Percentiles rank a stretch among this genome's conserved stretches.
Evolutionary conservation across 257 asterid species (phyloP).

Genomic region (Handroanthus guayacan): DNA sequence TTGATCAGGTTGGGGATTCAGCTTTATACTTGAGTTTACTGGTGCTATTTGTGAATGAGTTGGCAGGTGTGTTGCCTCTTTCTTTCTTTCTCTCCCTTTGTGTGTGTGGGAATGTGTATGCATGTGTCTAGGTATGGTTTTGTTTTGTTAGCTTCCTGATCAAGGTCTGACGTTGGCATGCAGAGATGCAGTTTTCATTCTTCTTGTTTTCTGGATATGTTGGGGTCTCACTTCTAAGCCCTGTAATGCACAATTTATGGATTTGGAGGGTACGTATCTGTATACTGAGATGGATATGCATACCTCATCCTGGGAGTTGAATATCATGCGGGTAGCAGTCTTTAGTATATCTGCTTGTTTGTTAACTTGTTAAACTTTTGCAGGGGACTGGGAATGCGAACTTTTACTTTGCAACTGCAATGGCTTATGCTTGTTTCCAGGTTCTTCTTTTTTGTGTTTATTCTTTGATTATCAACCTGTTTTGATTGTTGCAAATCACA

Average conservation of each 20-base stretch:
- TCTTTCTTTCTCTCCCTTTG: not conserved
- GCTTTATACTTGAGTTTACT: slow-evolving; percentile 90
- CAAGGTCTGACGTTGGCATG: slow-evolving; percentile 37
- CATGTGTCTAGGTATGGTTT: not conserved
- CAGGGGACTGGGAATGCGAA: slow-evolving; percentile 99
- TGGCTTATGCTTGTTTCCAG: slow-evolving; percentile 97
- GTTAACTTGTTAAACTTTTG: slow-evolving; percentile 33
- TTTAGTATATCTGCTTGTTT: slow-evolving; percentile 15
- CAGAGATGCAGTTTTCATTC: slow-evolving; percentile 94
- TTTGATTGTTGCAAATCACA: not conserved
- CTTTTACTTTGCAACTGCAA: slow-evolving; percentile 94
- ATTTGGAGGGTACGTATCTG: slow-evolving; percentile 91
- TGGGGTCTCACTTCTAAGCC: slow-evolving; percentile 90
- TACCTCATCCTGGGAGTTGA: slow-evolving; percentile 22
- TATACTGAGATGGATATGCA: slow-evolving; percentile 27
- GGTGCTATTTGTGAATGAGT: slow-evolving; percentile 81
- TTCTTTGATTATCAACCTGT: slow-evolving; percentile 19
- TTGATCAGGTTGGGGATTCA: slow-evolving; percentile 88
- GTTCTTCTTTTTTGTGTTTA: slow-evolving; percentile 44
- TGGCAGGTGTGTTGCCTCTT: slow-evolving; percentile 63
- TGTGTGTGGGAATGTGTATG: not conserved
- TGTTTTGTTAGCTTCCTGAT: slow-evolving; percentile 25
- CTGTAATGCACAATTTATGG: slow-evolving; percentile 99
- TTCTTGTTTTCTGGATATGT: slow-evolving; percentile 92
- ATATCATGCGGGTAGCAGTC: slow-evolving; percentile 8